Conservation (phyloP, 2,329 filamentous ascomycete species). For the Scytalidium lignicola region DNA sequence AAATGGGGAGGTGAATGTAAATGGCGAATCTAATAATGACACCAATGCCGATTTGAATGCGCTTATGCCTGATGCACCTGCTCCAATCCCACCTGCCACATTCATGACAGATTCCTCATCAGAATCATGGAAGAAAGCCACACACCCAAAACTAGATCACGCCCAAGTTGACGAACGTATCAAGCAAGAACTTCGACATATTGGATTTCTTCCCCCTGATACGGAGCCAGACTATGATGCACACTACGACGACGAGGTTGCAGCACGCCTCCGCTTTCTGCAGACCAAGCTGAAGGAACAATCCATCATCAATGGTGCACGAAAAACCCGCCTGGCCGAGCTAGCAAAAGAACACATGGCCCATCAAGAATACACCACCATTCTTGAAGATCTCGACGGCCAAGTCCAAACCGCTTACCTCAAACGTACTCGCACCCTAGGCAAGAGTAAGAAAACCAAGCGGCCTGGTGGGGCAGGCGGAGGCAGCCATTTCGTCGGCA, state of each 20-base stretch:
- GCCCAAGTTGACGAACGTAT: constrained; percentile 83
- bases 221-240: constrained; percentile 73
- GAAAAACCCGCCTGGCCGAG: constrained; percentile 80
- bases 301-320: constrained; percentile 82
- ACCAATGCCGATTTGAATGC: constrained; percentile 18
- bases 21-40: constrained; percentile 38
- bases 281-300: constrained; percentile 79
- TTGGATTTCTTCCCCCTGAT: constrained; percentile 75
- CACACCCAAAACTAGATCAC: constrained; percentile 74
- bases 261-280: constrained; percentile 78
- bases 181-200: constrained; percentile 84
- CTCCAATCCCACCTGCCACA: constrained; percentile 60
- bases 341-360: constrained; percentile 90
- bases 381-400: constrained; percentile 90
- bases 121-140: constrained; percentile 74
- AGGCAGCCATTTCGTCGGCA: constrained; percentile 57
- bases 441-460: constrained; percentile 90
- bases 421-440: constrained; percentile 89
- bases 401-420: constrained; percentile 94
- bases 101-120: constrained; percentile 73
- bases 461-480: constrained; percentile 70
- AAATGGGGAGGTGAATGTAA: constrained; percentile 41
- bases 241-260: constrained; percentile 90
- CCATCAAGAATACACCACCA: constrained; percentile 93
- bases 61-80: constrained; percentile 18